Evolutionary conservation across 768 basidiomycete genomes (phyloP).

Genomic region (Tubosaeta brunneosetosa): DNA sequence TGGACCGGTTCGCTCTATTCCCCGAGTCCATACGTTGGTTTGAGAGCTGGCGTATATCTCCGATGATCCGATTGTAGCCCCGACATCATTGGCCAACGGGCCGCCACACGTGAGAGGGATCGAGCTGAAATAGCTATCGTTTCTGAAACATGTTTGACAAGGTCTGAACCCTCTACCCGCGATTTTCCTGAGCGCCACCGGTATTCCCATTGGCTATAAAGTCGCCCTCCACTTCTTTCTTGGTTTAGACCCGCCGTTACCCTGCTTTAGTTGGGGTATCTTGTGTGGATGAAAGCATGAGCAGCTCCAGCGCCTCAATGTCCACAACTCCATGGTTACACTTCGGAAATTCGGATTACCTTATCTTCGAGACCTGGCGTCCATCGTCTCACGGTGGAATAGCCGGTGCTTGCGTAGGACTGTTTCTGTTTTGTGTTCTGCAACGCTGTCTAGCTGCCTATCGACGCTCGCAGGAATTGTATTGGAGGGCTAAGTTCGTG

Average conservation of each 20-base stretch:
- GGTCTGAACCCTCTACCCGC: background rate
- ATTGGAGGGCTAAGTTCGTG: conserved; percentile 58
- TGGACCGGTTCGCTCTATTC: conserved; percentile 4
- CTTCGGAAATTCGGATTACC: conserved; percentile 57
- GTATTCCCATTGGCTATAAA: background rate
- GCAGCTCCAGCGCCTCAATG: conserved; percentile 15
- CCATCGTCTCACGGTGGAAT: conserved; percentile 69
- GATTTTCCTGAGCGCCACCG: background rate
- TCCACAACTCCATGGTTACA: conserved; percentile 69
- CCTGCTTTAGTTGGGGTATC: background rate
- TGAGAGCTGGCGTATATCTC: background rate
- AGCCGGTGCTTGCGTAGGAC: conserved; percentile 68
- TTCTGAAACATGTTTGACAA: background rate
- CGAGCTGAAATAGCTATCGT: background rate
- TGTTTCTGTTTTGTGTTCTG: conserved; percentile 62
- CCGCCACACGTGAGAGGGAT: background rate
- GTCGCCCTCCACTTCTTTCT: background rate
- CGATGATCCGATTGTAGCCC: background rate
- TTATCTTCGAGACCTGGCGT: conserved; percentile 64
- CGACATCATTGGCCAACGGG: background rate
- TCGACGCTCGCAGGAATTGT: conserved; percentile 46
- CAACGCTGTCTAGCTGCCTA: conserved; percentile 66
- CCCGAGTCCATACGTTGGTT: conserved; percentile 2
- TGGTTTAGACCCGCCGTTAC: too few relatives aligned
- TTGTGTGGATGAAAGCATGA: background rate